A percentile compares a stretch with the other conserved stretches of the same genome.
Evolutionary conservation across 768 basidiomycete genomes (phyloP).

Genomic region (Russula foetens): DNA sequence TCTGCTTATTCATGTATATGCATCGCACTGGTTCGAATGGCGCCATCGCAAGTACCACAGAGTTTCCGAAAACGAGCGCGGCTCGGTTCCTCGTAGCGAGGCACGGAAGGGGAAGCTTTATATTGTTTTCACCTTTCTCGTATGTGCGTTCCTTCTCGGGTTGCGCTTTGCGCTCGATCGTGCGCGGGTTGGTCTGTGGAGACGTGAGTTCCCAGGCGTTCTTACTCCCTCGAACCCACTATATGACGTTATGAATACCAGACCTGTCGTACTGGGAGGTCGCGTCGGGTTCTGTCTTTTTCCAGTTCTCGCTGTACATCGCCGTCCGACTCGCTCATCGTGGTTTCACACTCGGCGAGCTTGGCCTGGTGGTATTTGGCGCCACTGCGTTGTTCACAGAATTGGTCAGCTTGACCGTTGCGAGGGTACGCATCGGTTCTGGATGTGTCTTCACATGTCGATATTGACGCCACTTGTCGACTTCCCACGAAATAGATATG

Average conservation of each 20-base stretch:
- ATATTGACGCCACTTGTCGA: neutral
- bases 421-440: conserved; percentile 47
- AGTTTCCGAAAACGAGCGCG: conserved; percentile 57
- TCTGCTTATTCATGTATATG: conserved; percentile 67
- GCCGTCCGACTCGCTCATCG: conserved; percentile 85
- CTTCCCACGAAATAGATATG: conserved; percentile 46
- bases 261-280: conserved; percentile 77
- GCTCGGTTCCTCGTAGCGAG: conserved; percentile 72
- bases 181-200: conserved; percentile 52
- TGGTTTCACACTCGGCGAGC: conserved; percentile 94
- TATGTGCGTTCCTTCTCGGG: conserved; percentile 42
- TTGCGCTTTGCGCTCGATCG: conserved; percentile 39
- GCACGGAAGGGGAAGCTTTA: conserved; percentile 53
- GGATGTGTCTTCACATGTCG: neutral
- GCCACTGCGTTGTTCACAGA: conserved; percentile 85
- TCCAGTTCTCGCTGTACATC: conserved; percentile 86
- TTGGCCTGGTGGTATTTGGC: conserved; percentile 82
- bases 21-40: conserved; percentile 70
- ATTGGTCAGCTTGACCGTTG: conserved; percentile 73
- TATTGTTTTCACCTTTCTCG: conserved; percentile 49
- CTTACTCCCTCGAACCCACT: neutral
- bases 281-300: conserved; percentile 65
- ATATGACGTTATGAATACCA: conserved; percentile 25
- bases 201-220: conserved; percentile 37
- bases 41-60: conserved; percentile 34